Evolutionary conservation across 331 rosid genomes (phyloP).

Genomic region (Erythrophleum ivorense): DNA sequence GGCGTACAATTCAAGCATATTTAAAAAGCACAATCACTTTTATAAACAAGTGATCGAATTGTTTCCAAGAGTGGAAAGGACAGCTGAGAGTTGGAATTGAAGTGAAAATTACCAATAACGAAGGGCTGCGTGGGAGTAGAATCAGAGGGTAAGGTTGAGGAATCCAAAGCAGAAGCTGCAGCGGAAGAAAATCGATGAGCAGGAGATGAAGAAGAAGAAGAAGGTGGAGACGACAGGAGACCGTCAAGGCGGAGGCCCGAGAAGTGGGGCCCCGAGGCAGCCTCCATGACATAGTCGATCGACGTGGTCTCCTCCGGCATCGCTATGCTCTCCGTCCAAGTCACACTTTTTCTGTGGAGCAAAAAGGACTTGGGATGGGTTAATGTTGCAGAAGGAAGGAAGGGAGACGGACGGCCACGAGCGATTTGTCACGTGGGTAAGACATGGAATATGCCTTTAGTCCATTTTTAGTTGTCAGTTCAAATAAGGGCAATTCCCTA

Average conservation of each 20-base stretch:
- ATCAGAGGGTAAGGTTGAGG: slow-evolving; percentile 49
- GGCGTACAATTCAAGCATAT: background rate
- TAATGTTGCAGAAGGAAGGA: background rate
- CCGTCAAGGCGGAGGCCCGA: slow-evolving; percentile 85
- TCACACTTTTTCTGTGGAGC: background rate
- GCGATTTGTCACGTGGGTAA: background rate
- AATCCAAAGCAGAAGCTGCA: slow-evolving; percentile 34
- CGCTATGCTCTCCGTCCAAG: background rate
- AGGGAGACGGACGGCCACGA: background rate
- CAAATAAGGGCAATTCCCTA: background rate
- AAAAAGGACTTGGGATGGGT: background rate
- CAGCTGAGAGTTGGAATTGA: background rate
- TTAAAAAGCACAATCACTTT: background rate
- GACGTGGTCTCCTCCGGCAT: slow-evolving; percentile 79
- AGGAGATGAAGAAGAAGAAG: slow-evolving; percentile 57
- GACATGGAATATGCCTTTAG: background rate
- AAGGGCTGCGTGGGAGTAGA: slow-evolving; percentile 72
- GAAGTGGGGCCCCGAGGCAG: slow-evolving; percentile 89
- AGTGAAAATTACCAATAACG: slow-evolving; percentile 65
- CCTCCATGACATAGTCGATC: slow-evolving; percentile 89
- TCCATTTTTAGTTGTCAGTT: background rate
- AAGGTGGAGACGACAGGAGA: slow-evolving; percentile 49
- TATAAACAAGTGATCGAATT: background rate
- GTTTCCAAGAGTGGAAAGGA: background rate
- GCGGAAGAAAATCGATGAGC: slow-evolving; percentile 45